These are phyloP conservation scores for Populus tomentosa DNA, from an alignment of 441 rosid genomes.

Conservation along the genomic window DNA sequence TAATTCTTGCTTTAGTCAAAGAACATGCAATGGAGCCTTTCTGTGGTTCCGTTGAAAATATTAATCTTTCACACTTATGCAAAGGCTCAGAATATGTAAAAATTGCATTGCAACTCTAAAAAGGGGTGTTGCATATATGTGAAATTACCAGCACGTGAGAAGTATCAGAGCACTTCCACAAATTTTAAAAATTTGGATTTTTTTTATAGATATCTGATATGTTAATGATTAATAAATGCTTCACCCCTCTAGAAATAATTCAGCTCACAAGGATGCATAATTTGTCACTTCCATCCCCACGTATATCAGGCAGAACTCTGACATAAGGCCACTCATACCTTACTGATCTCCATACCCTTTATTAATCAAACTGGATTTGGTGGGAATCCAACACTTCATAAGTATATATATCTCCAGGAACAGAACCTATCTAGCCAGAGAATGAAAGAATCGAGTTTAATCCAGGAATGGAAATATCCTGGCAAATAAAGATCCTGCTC, in stretches of 20 bases:
- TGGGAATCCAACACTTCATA: not conserved
- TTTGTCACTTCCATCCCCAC: not conserved
- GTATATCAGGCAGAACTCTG: not conserved
- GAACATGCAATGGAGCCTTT: not conserved
- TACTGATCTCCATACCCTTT: not conserved
- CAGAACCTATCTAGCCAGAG: not conserved
- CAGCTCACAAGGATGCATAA: not conserved
- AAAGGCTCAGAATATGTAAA: not conserved
- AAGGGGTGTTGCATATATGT: not conserved
- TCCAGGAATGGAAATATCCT: not conserved
- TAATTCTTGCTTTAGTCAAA: not conserved
- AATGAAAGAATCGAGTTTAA: not conserved
- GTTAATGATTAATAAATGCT: not conserved
- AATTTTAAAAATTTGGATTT: not conserved
- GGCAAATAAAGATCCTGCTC: conserved; percentile 8
- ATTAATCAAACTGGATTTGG: not conserved
- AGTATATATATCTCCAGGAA: not conserved
- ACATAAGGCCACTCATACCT: not conserved
- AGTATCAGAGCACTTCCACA: not conserved
- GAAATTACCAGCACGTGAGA: not conserved
- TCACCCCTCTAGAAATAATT: not conserved
- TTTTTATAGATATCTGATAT: not conserved
- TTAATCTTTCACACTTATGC: not conserved
- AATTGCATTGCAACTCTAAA: not conserved
- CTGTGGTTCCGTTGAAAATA: not conserved